Evolutionary conservation across 2,329 filamentous ascomycete species (phyloP).

Genomic region (Hypoxylon sp.): DNA sequence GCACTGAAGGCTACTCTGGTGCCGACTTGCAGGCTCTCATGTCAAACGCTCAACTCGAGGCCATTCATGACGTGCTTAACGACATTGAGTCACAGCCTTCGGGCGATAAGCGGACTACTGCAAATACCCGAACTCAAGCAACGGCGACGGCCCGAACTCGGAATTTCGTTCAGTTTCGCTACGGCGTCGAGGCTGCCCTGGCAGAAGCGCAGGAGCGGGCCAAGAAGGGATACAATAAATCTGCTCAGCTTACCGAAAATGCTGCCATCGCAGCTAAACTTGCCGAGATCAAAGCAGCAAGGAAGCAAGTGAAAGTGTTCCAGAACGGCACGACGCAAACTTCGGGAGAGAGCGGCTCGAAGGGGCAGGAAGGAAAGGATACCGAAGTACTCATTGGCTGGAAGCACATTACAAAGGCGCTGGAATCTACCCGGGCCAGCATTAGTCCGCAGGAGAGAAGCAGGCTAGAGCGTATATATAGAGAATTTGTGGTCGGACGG

Average conservation of each 20-base stretch:
- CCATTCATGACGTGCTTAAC: constrained; percentile 90
- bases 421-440: constrained; percentile 80
- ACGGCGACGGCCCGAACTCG: constrained; percentile 46
- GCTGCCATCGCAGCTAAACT: constrained; percentile 84
- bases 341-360: constrained; percentile 37
- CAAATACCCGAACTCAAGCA: constrained; percentile 47
- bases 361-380: constrained; percentile 53
- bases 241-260: constrained; percentile 72
- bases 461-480: constrained; percentile 81
- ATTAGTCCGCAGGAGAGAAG: constrained; percentile 80
- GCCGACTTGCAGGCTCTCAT: constrained; percentile 94
- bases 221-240: constrained; percentile 57
- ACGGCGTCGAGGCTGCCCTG: constrained; percentile 67
- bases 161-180: constrained; percentile 84
- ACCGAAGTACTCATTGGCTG: constrained; percentile 83
- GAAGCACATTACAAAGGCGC: constrained; percentile 80
- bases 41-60: constrained; percentile 95
- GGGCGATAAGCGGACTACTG: constrained; percentile 46
- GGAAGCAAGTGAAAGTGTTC: constrained; percentile 67
- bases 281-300: constrained; percentile 76
- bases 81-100: constrained; percentile 54
- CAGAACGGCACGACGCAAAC: constrained; percentile 46
- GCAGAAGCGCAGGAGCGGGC: constrained; percentile 49
- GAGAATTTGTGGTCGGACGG: constrained; percentile 89
- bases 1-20: constrained; percentile 90